Base-by-base conservation (phyloP, 345 rosid species). In the Gossypium bickii region DNA sequence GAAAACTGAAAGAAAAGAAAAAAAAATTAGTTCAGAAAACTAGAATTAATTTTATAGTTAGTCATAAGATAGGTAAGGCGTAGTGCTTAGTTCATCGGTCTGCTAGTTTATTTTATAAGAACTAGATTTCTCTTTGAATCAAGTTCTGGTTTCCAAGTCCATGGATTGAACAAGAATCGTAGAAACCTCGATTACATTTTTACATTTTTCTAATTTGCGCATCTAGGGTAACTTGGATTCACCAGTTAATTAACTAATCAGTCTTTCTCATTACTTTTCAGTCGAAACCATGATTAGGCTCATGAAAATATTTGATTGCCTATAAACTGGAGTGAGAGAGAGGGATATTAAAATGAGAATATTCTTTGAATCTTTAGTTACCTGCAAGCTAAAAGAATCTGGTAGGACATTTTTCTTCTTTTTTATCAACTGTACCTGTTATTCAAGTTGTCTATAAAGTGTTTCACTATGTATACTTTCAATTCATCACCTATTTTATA, bases 141-240 rank as follows among this genome's bases (percentile, higher is more conserved):
- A 69, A 69, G 58, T 51, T 49, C 17, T 25, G 59, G 58, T 48
- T 25, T 24, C 43, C 72, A 69, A 69, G 44, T 25, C 13, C 59
- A 49, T 69, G 24, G 68, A 41, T 22, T 38, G 49, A 64, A 41
- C 0, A 12, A 41, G 43, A 41, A 38, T 17, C 12, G 1, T 38
- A 3, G 15, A 44, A 63, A 38, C 22, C 13, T 34, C 10, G n/a
- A 34, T 34, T 34, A 34, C 41, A 34, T 34, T 34, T 2, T 47
- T 60, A 7, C 5, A 15, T 61, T 61, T 15, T 3, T 2, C 2
- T 9, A 18, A 27, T 27, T 62, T 0, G 20, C 7, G 10, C 45
- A 25, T 27, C 15, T 27, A 25, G 65, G 4, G 44, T 61, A 7
- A n/a, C 44, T 61, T 61, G 10, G 18, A 0, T 61, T 58, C 44